Percentiles rank a stretch among this genome's conserved stretches.
Conservation (phyloP, 257 asterid genomes). For the Schizonepeta tenuifolia region DNA sequence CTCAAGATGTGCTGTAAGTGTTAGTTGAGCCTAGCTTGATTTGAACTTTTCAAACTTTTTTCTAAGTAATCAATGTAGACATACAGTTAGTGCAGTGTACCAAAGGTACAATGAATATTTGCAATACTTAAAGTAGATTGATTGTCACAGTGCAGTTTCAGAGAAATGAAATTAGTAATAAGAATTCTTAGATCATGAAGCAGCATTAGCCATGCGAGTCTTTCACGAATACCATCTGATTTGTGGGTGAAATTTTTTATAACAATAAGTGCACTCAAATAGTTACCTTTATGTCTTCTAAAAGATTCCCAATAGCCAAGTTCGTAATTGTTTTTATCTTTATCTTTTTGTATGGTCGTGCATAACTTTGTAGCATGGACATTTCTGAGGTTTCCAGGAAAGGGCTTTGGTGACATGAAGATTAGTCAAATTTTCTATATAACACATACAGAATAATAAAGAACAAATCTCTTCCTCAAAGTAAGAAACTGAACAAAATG, state of each 20-base stretch:
- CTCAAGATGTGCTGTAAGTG: not conserved
- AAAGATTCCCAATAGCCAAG: not conserved
- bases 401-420: not conserved
- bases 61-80: not conserved
- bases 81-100: not conserved
- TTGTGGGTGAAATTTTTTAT: too few species aligned
- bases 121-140: not conserved
- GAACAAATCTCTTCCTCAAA: not conserved
- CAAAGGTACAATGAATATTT: not conserved
- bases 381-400: not conserved
- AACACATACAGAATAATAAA: not conserved
- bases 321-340: not conserved
- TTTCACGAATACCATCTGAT: not conserved
- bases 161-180: not conserved
- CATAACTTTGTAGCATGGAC: not conserved
- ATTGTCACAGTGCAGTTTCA: not conserved
- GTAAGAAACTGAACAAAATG: not conserved
- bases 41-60: not conserved
- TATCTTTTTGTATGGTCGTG: not conserved
- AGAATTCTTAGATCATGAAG: not conserved
- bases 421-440: not conserved
- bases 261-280: too few species aligned
- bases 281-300: too few species aligned
- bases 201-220: not conserved
- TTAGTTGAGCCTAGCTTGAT: not conserved